Percentiles rank a stretch among this genome's conserved stretches.
phyloP scores from a whole-genome alignment of 2,329 filamentous ascomycete genomes.

The Seiridium cupressi region DNA sequence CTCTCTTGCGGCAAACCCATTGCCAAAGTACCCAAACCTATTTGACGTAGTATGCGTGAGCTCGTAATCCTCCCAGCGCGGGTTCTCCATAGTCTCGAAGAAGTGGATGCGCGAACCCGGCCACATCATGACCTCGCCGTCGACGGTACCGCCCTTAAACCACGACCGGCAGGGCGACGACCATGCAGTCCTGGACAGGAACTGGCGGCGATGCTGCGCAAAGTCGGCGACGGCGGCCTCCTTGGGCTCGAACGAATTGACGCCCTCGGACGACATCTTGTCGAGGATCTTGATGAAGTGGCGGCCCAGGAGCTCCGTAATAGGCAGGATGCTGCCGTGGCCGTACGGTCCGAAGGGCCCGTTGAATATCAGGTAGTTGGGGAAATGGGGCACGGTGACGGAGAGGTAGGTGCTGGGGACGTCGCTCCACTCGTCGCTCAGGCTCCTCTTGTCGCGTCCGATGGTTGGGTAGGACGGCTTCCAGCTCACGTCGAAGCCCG shows the following conservation, averaged over 20 bases:
- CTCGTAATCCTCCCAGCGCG: slow-evolving; percentile 25
- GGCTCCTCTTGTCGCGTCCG: slow-evolving; percentile 15
- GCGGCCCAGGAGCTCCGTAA: slow-evolving; percentile 21
- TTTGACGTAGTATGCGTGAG: slow-evolving; percentile 19
- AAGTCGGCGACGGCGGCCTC: slow-evolving; percentile 26
- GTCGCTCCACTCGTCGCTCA: slow-evolving; percentile 17
- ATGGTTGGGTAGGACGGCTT: slow-evolving; percentile 18
- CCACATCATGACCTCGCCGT: slow-evolving; percentile 24
- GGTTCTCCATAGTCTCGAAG: slow-evolving; percentile 21
- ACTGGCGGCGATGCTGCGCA: slow-evolving; percentile 26
- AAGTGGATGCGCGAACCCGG: slow-evolving; percentile 23
- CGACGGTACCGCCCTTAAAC: slow-evolving; percentile 24
- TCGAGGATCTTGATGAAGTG: slow-evolving; percentile 29
- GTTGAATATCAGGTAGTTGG: slow-evolving; percentile 21
- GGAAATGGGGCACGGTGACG: slow-evolving; percentile 10
- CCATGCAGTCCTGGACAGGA: slow-evolving; percentile 23
- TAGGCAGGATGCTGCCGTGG: slow-evolving; percentile 22
- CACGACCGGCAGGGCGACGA: slow-evolving; percentile 22
- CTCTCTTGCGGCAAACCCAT: slow-evolving; percentile 16
- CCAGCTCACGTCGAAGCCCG: slow-evolving; percentile 1
- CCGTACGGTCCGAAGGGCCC: slow-evolving; percentile 23
- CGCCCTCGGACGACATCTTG: slow-evolving; percentile 23
- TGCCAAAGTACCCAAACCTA: slow-evolving; percentile 23
- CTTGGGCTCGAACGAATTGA: slow-evolving; percentile 20
- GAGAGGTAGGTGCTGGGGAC: slow-evolving; percentile 12